Conservation (phyloP, 202 grass and related monocot genomes). For the Hordeum pubiflorum region DNA sequence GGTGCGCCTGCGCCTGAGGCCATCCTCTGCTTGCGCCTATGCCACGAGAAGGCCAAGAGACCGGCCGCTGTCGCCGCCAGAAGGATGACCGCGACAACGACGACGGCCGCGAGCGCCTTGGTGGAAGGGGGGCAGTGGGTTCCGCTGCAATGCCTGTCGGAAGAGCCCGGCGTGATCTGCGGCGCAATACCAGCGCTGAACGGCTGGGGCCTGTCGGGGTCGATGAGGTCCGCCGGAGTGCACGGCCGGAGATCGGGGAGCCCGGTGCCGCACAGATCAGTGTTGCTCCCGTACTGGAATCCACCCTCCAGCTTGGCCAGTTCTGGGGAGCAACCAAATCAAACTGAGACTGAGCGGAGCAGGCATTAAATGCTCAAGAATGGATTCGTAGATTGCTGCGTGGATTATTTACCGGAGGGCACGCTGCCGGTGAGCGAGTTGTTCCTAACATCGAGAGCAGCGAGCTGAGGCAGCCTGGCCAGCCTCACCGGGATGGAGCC, state of each 20-base stretch:
- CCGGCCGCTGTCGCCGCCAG: constrained; percentile 27
- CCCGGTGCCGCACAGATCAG: constrained; percentile 59
- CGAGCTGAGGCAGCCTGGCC: constrained; percentile 48
- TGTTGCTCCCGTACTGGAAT: constrained; percentile 85
- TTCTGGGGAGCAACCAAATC: constrained; percentile 39
- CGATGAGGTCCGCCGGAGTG: constrained; percentile 50
- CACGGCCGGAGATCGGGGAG: constrained; percentile 52
- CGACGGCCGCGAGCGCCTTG: constrained; percentile 48
- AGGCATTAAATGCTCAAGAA: not conserved
- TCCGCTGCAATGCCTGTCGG: constrained; percentile 31
- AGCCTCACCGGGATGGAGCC: constrained; percentile 73
- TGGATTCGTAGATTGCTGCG: constrained; percentile 12
- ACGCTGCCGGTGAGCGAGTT: constrained; percentile 92
- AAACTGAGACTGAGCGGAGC: not conserved
- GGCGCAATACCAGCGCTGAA: constrained; percentile 54
- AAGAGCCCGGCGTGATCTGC: constrained; percentile 4
- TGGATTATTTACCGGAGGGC: constrained; percentile 50
- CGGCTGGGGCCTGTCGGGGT: constrained; percentile 67
- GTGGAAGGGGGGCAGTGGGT: constrained; percentile 34
- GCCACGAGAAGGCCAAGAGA: constrained; percentile 45
- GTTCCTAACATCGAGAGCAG: constrained; percentile 67
- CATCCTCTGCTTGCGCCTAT: constrained; percentile 32
- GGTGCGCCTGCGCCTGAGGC: constrained; percentile 8
- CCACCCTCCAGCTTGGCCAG: constrained; percentile 54
- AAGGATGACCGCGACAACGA: constrained; percentile 30